phyloP scores from a whole-genome alignment of 176 grass and related monocot species.

The Miscanthus lutarioriparius region DNA sequence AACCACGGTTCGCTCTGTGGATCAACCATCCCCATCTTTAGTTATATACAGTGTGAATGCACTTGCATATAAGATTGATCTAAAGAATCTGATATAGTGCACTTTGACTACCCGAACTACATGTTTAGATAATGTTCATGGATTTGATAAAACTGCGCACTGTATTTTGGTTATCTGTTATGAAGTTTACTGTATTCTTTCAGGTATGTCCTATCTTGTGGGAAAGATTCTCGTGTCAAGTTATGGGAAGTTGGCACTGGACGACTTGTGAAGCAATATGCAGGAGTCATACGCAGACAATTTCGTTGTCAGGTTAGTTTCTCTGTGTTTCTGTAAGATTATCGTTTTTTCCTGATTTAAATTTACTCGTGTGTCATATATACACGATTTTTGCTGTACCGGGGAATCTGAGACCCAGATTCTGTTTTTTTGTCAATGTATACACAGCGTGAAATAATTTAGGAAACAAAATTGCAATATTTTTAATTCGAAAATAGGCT shows the following conservation, averaged over 20 bases:
- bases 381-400: too few relatives aligned
- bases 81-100: conserved; percentile 4
- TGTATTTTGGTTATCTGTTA: conserved; percentile 24
- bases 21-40: too few relatives aligned
- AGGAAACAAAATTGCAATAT: background rate
- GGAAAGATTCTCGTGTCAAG: conserved; percentile 85
- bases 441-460: background rate
- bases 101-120: background rate
- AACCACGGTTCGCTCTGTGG: too few relatives aligned
- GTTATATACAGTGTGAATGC: conserved; percentile 14
- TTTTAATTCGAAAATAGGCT: background rate
- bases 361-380: conserved; percentile 5
- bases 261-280: conserved; percentile 80
- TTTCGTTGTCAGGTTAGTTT: conserved; percentile 73
- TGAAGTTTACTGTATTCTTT: conserved; percentile 21
- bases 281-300: conserved; percentile 68
- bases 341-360: conserved; percentile 16
- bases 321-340: background rate
- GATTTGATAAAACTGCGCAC: background rate
- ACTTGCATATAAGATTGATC: background rate
- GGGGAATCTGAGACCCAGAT: too few relatives aligned
- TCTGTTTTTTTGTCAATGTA: too few relatives aligned
- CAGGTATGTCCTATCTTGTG: conserved; percentile 84
- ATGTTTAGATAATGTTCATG: conserved; percentile 10
- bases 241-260: conserved; percentile 97